Evolutionary conservation across 2,329 filamentous ascomycete species (phyloP).

Genomic region (Neofusicoccum laricinum): DNA sequence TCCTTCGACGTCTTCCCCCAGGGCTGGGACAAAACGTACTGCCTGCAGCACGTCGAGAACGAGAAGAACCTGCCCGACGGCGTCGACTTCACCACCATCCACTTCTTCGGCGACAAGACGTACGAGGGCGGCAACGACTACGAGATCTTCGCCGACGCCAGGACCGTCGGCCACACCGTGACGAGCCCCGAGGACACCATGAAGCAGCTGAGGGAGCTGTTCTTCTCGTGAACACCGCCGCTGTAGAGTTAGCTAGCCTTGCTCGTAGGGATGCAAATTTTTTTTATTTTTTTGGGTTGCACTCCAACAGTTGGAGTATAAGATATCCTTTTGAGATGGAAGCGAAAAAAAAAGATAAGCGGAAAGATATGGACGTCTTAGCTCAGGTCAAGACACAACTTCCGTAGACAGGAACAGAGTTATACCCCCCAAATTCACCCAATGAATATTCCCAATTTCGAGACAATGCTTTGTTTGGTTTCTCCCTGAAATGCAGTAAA

Average conservation of each 20-base stretch:
- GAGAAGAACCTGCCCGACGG: constrained; percentile 66
- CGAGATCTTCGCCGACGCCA: constrained; percentile 81
- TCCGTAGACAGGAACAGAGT: neutral
- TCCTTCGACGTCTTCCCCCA: constrained; percentile 97
- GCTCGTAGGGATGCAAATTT: too few relatives aligned
- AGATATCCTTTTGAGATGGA: neutral
- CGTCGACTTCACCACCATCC: constrained; percentile 78
- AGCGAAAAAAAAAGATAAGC: neutral
- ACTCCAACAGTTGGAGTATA: too few relatives aligned
- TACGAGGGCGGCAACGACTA: constrained; percentile 89
- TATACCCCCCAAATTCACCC: neutral
- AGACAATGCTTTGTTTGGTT: too few relatives aligned
- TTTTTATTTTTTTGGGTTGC: too few relatives aligned
- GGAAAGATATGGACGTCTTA: neutral
- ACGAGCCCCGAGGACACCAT: constrained; percentile 79
- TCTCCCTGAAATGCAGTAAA: too few relatives aligned
- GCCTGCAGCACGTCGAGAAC: constrained; percentile 78
- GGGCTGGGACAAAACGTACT: constrained; percentile 99
- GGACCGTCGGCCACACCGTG: constrained; percentile 84
- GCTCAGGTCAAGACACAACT: neutral
- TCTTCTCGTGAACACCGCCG: constrained; percentile 37
- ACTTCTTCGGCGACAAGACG: constrained; percentile 99
- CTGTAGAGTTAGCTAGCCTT: too few relatives aligned
- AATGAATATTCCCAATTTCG: neutral
- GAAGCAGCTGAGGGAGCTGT: constrained; percentile 74